Evolutionary conservation across 148 eudicot species (phyloP), one percentile per base, ranked within the genome.

Genomic region (Cornus suecica): DNA sequence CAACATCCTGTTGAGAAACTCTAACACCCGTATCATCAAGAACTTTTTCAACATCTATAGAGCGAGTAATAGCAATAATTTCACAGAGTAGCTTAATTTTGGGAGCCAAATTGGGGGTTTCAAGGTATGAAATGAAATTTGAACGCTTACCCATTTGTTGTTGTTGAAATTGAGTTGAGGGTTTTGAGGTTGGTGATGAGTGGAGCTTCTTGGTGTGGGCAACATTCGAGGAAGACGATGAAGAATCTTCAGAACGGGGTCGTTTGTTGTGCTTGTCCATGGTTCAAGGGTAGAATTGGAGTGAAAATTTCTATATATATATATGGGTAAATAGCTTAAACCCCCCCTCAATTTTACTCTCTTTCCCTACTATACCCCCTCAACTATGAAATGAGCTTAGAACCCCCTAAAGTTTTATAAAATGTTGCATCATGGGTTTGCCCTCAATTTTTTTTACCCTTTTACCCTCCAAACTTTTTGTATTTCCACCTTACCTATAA

Each of bases 81-180:
- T 94, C 90, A 69, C 94, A 91, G 4, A 91, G 69, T 26, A 88
- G 30, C 79, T 78, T 87, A 28, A 90, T 45, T 74, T 84, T 94
- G 8, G 83, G 77, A 42, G 84, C 79, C 27, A 87, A 81, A 78
- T 83, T 78, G 3, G 88, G 92, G 83, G 68, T 42, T 41, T 85
- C 83, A n/a, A 80, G 80, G 80, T 85, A 80, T 29, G 92, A 89
- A 65, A 56, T 26, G 70, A 89, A 89, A 25, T 76, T 32, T 5
- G 90, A 82, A 42, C 58, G 80, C 81, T 86, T 88, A 86, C 87
- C 81, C n/a, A 34, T 3, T 18, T 58, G 62, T 20, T 22, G 62
- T 45, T 60, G 72, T 23, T 41, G 64, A 4, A 37, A 6, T 0
- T 24, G 83, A 25, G 34, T 11, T 20, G 77, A 41, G 26, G 69